These are phyloP conservation scores for Chenopodium berlandieri DNA, from an alignment of 148 eudicot species.

Conservation along the genomic window DNA sequence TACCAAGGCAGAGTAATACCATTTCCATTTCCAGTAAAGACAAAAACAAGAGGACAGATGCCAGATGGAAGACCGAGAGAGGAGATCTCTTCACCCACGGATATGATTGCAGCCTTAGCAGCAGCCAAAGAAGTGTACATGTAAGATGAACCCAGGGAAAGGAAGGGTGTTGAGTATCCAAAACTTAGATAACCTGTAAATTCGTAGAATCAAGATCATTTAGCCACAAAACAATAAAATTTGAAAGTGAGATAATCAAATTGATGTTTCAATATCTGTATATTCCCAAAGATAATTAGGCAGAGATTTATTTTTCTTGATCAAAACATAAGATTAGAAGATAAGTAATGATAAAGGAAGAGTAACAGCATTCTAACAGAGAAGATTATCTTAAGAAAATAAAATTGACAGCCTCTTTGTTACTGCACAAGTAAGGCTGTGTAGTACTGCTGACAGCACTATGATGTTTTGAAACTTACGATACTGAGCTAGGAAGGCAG, in stretches of 20 bases:
- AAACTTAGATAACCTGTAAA: constrained; percentile 79
- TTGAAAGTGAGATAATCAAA: not conserved
- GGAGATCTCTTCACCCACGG: constrained; percentile 94
- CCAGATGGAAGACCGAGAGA: constrained; percentile 79
- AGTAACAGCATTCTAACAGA: not conserved
- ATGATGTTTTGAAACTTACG: not conserved
- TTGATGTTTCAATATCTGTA: not conserved
- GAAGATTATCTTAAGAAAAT: not conserved
- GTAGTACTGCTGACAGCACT: no score
- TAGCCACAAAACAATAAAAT: not conserved
- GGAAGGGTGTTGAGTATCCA: constrained; percentile 95
- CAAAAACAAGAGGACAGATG: constrained; percentile 90
- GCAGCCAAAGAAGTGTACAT: constrained; percentile 96
- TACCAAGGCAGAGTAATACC: constrained; percentile 43
- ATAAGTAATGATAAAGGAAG: not conserved
- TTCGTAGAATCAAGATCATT: constrained; percentile 6
- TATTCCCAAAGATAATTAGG: not conserved
- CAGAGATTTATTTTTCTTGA: not conserved
- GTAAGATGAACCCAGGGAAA: constrained; percentile 87
- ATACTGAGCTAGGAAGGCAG: not conserved
- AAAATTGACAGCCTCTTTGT: not conserved
- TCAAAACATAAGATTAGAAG: not conserved
- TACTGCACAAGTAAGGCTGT: not conserved
- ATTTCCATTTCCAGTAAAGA: constrained; percentile 97
- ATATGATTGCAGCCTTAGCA: constrained; percentile 92